A percentile compares a stretch with the other conserved stretches of the same genome.
phyloP scores from a whole-genome alignment of 2,329 filamentous ascomycete species.

The Simplicillium sp. region DNA sequence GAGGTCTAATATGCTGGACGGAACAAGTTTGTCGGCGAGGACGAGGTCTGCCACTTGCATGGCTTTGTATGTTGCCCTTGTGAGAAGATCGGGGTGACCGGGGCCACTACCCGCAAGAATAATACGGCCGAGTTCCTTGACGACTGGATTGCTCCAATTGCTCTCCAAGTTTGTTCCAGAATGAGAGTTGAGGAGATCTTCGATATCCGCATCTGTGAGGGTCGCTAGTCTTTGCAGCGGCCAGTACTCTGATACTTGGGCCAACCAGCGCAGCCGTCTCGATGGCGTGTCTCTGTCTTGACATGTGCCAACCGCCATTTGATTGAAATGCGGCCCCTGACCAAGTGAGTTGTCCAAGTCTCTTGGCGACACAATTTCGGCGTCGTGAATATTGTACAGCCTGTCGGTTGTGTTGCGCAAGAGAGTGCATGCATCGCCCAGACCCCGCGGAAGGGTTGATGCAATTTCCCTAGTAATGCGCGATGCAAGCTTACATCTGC shows the following conservation, averaged over 20 bases:
- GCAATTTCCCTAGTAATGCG: constrained; percentile 83
- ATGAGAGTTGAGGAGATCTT: constrained; percentile 21
- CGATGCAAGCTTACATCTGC: constrained; percentile 86
- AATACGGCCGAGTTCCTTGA: constrained; percentile 50
- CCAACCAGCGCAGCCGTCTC: constrained; percentile 81
- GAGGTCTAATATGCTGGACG: constrained; percentile 74
- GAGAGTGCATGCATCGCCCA: constrained; percentile 68
- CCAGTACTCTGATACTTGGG: constrained; percentile 98
- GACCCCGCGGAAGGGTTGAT: constrained; percentile 62
- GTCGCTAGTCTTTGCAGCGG: constrained; percentile 71
- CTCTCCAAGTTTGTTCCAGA: background rate
- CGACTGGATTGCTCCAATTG: constrained; percentile 8
- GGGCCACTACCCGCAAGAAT: constrained; percentile 88
- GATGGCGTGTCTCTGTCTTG: constrained; percentile 63
- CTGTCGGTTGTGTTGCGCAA: constrained; percentile 63
- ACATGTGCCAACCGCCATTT: constrained; percentile 43
- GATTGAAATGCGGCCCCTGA: constrained; percentile 78
- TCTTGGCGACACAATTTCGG: constrained; percentile 13
- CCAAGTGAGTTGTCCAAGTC: constrained; percentile 53
- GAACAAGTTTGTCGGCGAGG: constrained; percentile 78
- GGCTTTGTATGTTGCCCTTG: constrained; percentile 68
- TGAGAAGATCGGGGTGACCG: constrained; percentile 85
- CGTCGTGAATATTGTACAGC: constrained; percentile 69
- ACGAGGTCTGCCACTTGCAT: constrained; percentile 66
- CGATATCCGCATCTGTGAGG: constrained; percentile 72